These are phyloP conservation scores for Cladosporium sp. DNA, from an alignment of 2,329 filamentous ascomycete genomes.

Conservation along the genomic window DNA sequence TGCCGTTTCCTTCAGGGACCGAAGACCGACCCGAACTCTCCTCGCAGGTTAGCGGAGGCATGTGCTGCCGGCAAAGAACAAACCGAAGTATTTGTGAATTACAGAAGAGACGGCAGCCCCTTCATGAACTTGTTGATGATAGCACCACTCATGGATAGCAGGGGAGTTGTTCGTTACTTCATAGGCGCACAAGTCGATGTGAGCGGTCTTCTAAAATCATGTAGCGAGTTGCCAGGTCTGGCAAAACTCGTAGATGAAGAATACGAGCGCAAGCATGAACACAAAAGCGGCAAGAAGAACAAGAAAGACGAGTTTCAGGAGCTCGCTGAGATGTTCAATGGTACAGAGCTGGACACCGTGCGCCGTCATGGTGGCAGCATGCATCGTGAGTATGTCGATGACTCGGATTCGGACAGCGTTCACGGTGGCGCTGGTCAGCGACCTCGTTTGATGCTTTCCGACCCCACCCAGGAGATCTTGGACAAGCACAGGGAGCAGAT, in stretches of 20 bases:
- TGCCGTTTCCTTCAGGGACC: slow-evolving; percentile 76
- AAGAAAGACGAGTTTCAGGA: slow-evolving; percentile 61
- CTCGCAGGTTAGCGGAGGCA: slow-evolving; percentile 59
- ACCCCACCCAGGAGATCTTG: slow-evolving; percentile 36
- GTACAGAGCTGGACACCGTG: slow-evolving; percentile 61
- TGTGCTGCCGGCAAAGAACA: slow-evolving; percentile 62
- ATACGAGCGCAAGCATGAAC: slow-evolving; percentile 26
- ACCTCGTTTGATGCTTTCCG: slow-evolving; percentile 47
- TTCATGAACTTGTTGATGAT: slow-evolving; percentile 75
- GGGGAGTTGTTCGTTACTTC: slow-evolving; percentile 63
- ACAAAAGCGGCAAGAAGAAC: slow-evolving; percentile 27
- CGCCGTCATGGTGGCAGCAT: slow-evolving; percentile 60
- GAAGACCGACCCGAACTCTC: slow-evolving; percentile 60
- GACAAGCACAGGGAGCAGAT: slow-evolving; percentile 20
- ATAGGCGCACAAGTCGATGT: slow-evolving; percentile 71
- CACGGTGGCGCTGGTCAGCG: slow-evolving; percentile 23
- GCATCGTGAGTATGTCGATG: slow-evolving; percentile 51
- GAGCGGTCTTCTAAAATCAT: slow-evolving; percentile 63
- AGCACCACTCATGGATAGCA: slow-evolving; percentile 66
- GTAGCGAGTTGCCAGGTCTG: slow-evolving; percentile 61
- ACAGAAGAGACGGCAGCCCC: slow-evolving; percentile 66
- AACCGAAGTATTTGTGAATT: slow-evolving; percentile 72
- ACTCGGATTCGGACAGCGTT: slow-evolving; percentile 41
- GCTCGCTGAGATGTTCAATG: slow-evolving; percentile 66
- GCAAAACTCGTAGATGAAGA: slow-evolving; percentile 33